These are phyloP conservation scores for Exophiala dermatitidis DNA, from an alignment of 2,329 filamentous ascomycete species.

Conservation along the genomic window DNA sequence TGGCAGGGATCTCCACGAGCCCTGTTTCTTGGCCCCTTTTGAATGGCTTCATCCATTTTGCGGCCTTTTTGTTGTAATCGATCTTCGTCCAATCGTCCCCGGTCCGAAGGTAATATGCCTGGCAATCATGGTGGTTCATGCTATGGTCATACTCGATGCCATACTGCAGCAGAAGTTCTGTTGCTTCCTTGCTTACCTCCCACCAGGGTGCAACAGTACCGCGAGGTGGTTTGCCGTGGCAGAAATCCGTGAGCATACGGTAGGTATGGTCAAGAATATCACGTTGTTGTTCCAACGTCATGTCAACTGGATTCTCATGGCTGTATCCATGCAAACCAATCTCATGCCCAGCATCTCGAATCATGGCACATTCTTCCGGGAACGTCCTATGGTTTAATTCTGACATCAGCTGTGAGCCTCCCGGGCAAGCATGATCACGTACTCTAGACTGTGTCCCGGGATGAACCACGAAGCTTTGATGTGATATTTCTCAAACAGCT, in stretches of 20 bases:
- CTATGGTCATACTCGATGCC: slow-evolving; percentile 42
- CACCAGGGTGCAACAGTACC: slow-evolving; percentile 70
- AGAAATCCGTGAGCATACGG: slow-evolving; percentile 59
- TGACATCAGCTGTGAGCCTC: too few relatives aligned
- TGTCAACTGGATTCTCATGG: slow-evolving; percentile 65
- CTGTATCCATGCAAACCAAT: slow-evolving; percentile 59
- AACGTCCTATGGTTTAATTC: slow-evolving; percentile 41
- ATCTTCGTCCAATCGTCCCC: too few relatives aligned
- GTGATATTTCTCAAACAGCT: slow-evolving; percentile 46
- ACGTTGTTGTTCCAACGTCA: slow-evolving; percentile 67
- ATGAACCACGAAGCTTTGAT: slow-evolving; percentile 56
- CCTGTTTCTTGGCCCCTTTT: not conserved
- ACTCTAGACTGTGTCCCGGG: slow-evolving; percentile 55
- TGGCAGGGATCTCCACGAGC: too few relatives aligned
- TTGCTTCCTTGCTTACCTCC: slow-evolving; percentile 63
- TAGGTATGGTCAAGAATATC: slow-evolving; percentile 73
- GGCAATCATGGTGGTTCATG: too few relatives aligned
- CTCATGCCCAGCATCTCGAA: slow-evolving; percentile 59
- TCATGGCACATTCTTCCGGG: slow-evolving; percentile 55
- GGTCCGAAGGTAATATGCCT: too few relatives aligned
- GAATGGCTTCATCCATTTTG: not conserved
- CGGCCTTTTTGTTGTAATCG: too few relatives aligned
- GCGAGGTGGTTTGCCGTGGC: slow-evolving; percentile 61
- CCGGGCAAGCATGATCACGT: too few relatives aligned
- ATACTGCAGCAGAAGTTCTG: slow-evolving; percentile 40